Evolutionary conservation across 2,329 filamentous ascomycete genomes (phyloP), one percentile per base, ranked within the genome.

Genomic region (Biscogniauxia marginata): DNA sequence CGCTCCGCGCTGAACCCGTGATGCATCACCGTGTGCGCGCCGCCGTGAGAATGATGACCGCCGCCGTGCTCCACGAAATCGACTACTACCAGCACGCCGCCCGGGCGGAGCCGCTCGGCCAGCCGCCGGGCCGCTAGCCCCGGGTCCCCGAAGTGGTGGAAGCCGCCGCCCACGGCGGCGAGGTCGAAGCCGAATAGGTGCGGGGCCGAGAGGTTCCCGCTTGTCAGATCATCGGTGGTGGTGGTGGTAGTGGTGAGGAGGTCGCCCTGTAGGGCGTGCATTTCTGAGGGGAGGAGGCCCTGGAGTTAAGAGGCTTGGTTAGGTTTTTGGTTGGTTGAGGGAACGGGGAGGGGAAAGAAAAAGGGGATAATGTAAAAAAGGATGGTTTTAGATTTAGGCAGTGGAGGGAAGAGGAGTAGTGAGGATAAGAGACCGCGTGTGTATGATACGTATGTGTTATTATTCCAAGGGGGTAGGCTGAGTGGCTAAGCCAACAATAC

Each of bases 161-260:
- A 81, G 1, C 83, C 85, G 46, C 85, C 72, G 30, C 85, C 85
- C 18, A 89, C 81, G 45, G 79, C 80, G 5, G 83, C 83, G 34
- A 88, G 67, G 70, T 93, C 89, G 67, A 93, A 91, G 67, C 84
- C 77, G 69, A 79, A 83, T 75, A 89, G 91, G 25, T 85, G 79
- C 8, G 81, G 74, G 49, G 79, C 80, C 43, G 82, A 75, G 59
- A 93, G 81, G 1, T n/a, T n/a, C n/a, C n/a, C n/a, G n/a, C n/a
- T n/a, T n/a, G n/a, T n/a, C n/a, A n/a, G n/a, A n/a, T n/a, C n/a
- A n/a, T n/a, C n/a, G n/a, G n/a, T n/a, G n/a, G n/a, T n/a, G n/a
- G n/a, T n/a, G 78, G 73, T 18, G 88, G 79, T 45, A 50, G 55
- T 39, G 79, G 74, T 73, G 24, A 83, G 71, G 6, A 90, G 77